phyloP scores from a whole-genome alignment of 2,329 filamentous ascomycete species.

The Fusarium praegraminearum region DNA sequence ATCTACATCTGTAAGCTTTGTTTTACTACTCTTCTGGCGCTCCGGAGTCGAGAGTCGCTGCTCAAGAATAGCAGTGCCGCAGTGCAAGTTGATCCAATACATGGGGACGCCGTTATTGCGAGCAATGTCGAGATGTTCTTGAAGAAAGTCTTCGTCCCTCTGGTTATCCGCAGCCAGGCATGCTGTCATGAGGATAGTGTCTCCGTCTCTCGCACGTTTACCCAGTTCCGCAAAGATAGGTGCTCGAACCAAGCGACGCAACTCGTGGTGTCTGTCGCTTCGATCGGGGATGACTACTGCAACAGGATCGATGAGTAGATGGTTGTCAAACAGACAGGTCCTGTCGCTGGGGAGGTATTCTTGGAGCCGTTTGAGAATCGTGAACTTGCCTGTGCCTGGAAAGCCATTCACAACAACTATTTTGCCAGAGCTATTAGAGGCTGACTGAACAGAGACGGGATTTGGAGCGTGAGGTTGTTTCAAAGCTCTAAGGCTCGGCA shows the following conservation, averaged over 20 bases:
- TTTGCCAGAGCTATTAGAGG: background rate
- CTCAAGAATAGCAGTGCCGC: background rate
- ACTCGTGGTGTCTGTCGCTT: conserved; percentile 34
- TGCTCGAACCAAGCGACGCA: conserved; percentile 29
- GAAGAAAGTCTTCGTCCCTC: conserved; percentile 16
- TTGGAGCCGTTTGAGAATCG: conserved; percentile 29
- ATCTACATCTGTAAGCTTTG: background rate
- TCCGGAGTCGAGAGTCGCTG: background rate
- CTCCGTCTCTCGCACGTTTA: conserved; percentile 13
- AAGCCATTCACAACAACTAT: conserved; percentile 41
- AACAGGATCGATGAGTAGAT: conserved; percentile 40
- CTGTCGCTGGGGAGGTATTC: conserved; percentile 10
- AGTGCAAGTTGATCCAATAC: conserved; percentile 28
- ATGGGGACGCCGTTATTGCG: background rate
- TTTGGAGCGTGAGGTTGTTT: background rate
- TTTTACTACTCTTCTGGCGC: background rate
- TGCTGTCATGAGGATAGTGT: conserved; percentile 35
- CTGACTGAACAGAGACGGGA: background rate
- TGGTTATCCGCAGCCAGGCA: conserved; percentile 24
- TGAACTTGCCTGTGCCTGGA: conserved; percentile 40
- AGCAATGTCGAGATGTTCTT: conserved; percentile 33
- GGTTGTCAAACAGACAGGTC: conserved; percentile 38
- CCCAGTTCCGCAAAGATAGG: conserved; percentile 31
- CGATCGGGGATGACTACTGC: conserved; percentile 22
- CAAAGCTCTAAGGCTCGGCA: background rate